These are phyloP conservation scores for Populus tremula DNA, from an alignment of 345 rosid genomes.

Conservation along the genomic window DNA sequence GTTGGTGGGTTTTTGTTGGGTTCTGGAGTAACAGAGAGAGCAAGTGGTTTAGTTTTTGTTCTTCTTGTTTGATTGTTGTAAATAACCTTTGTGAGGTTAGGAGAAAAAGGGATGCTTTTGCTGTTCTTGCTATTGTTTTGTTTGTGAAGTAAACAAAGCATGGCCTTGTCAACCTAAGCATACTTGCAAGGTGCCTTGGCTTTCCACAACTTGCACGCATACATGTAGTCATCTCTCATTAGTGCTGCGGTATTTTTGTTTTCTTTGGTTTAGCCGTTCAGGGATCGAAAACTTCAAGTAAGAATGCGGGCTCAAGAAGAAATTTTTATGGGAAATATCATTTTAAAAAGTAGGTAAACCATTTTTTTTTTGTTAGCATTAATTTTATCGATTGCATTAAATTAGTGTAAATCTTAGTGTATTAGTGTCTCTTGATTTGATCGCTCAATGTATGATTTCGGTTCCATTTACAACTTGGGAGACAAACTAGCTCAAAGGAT, in stretches of 20 bases:
- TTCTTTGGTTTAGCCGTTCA: neutral
- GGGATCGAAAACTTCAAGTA: too few relatives aligned
- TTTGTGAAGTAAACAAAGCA: neutral
- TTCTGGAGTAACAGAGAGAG: conserved; percentile 31
- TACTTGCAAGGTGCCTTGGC: neutral
- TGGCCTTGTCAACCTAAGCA: neutral
- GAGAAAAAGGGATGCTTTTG: neutral
- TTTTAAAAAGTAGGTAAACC: too few relatives aligned
- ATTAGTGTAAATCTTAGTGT: too few relatives aligned
- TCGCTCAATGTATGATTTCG: too few relatives aligned
- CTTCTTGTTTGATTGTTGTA: conserved; percentile 1
- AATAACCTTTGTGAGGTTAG: neutral
- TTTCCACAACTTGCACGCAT: neutral
- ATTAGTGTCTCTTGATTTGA: too few relatives aligned
- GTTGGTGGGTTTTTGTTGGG: conserved; percentile 23
- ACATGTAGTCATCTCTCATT: too few relatives aligned
- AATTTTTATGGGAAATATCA: too few relatives aligned
- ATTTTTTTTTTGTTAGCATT: too few relatives aligned
- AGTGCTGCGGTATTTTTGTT: neutral
- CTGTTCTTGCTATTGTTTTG: neutral
- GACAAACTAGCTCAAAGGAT: too few relatives aligned
- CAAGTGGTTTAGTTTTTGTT: conserved; percentile 15
- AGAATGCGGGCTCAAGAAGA: too few relatives aligned
- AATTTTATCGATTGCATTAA: too few relatives aligned
- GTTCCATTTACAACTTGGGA: too few relatives aligned